Evolutionary conservation across 1,284 basidiomycete genomes (phyloP), one percentile per base, ranked within the genome.

Genomic region (Termitomyces sp.): DNA sequence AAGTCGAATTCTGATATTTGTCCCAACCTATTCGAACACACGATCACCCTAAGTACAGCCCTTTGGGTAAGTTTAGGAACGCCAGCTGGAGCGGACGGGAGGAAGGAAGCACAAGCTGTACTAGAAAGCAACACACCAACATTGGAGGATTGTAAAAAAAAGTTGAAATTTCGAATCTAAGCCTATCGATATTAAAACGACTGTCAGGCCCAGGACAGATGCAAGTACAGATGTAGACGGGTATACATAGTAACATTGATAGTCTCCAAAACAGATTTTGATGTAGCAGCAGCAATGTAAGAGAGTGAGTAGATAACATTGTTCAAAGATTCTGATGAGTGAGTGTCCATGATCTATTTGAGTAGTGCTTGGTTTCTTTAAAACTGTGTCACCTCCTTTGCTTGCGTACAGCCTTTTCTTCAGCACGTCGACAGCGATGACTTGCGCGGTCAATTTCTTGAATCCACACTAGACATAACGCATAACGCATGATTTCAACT

Each of bases 381-480:
- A n/a, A 33, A n/a, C 34, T 17, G 17, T 8, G 28, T 59, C n/a
- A 53, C 48, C 53, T 60, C 26, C 60, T 42, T 26, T 57, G 58
- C 55, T 67, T 70, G 39, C 67, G 61, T 13, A 62, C 62, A 13
- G 67, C 69, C 21, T 66, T 60, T 39, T 75, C 71, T 64, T 72
- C 72, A 28, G 72, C 71, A 54, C 69, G 68, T 36, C 70, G 68
- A 50, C 70, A 70, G 53, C 66, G 64, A 42, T 67, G 66, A 26
- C 62, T 65, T 19, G 73, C 71, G 19, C 63, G 59, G 47, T 65
- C 67, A 40, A 76, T 70, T 50, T 71, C 70, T 19, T 70, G 66
- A 21, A 73, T 67, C 74, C 74, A 76, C 54, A 67, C 73, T 75
- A 19, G 33, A 19, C 33, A 45, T 34, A 38, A 30, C 12, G 33